Evolutionary conservation across 148 eudicot species (phyloP), one percentile per base, ranked within the genome.

Genomic region (Pouteria glomerata): DNA sequence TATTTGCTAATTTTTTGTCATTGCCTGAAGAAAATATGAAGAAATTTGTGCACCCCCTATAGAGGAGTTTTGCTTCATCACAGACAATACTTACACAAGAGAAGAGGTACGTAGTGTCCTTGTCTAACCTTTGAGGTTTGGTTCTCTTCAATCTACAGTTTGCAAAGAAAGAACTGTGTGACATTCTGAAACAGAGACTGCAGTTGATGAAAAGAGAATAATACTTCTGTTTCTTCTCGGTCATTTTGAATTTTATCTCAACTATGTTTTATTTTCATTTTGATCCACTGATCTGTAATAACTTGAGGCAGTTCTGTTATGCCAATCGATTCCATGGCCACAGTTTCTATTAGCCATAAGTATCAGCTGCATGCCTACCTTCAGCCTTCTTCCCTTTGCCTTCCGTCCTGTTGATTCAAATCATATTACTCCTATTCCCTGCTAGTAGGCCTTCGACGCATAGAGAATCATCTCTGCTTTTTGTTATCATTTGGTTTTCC

Each of bases 51-150:
- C 96, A 45, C 98, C 92, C 50, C 85, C 85, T 63, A 86, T 90
- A 30, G 96, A 90, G 63, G 98, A 93, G 69, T 87, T 93, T 76
- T 93, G 98, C 82, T 81, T 84, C 71, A 90, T 93, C 83, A 93
- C 98, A 12, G 96, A 90, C 57, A 87, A 84, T 76, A 93, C 98
- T 68, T 93, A 93, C 77, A 77, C 82, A 45, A 90, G 76, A 77
- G 90, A 82, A 78, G 98, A 93, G 93, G 98, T 90, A 63, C 56
- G 82, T n/a, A n/a, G n/a, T n/a, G n/a, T 59, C 26, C 69, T 72
- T 52, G 4, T 27, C 47, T 42, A 65, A 61, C 18, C 48, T 24
- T 48, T 19, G 35, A 34, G 8, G 13, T 6, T 33, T 18, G 33
- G 58, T 71, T 41, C 44, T 57, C 63, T 53, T 60, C 65, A 41